Evolutionary conservation across 2,329 filamentous ascomycete genomes (phyloP).

Genomic region (Zalaria sp.): DNA sequence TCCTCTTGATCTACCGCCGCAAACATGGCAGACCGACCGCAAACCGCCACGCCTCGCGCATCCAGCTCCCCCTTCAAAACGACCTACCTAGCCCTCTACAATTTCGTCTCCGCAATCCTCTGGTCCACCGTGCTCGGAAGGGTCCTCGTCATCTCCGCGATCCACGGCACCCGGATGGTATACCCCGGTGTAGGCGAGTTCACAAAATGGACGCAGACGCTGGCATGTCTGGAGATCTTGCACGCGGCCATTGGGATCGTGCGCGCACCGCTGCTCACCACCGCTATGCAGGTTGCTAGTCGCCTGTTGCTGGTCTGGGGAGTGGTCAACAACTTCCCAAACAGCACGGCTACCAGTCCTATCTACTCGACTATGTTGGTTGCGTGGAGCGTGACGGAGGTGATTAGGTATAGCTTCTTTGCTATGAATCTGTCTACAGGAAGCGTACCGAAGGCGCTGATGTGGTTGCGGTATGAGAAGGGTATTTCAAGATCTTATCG

Average conservation of each 20-base stretch:
- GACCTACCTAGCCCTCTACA: constrained; percentile 74
- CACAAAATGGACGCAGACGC: constrained; percentile 67
- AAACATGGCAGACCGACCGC: constrained; percentile 3
- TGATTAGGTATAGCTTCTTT: constrained; percentile 88
- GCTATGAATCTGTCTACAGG: constrained; percentile 50
- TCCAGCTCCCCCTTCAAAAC: constrained; percentile 2
- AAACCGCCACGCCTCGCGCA: background rate
- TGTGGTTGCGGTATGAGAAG: constrained; percentile 49
- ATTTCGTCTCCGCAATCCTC: constrained; percentile 58
- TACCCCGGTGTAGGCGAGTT: constrained; percentile 51
- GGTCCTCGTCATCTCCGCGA: constrained; percentile 40
- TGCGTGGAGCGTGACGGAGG: constrained; percentile 84
- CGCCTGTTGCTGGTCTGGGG: constrained; percentile 84
- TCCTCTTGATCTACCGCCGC: background rate
- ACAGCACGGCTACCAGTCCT: constrained; percentile 39
- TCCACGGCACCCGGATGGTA: constrained; percentile 37
- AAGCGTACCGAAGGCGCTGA: constrained; percentile 48
- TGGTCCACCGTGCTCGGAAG: constrained; percentile 68
- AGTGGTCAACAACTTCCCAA: constrained; percentile 61
- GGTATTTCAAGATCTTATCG: background rate
- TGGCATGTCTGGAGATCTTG: constrained; percentile 69
- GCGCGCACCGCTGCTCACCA: constrained; percentile 71
- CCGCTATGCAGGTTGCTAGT: constrained; percentile 75
- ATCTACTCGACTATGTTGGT: constrained; percentile 66
- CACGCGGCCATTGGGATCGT: constrained; percentile 73